A percentile compares a stretch with the other conserved stretches of the same genome.
phyloP scores from a whole-genome alignment of 441 rosid species.

The Melastoma candidum region DNA sequence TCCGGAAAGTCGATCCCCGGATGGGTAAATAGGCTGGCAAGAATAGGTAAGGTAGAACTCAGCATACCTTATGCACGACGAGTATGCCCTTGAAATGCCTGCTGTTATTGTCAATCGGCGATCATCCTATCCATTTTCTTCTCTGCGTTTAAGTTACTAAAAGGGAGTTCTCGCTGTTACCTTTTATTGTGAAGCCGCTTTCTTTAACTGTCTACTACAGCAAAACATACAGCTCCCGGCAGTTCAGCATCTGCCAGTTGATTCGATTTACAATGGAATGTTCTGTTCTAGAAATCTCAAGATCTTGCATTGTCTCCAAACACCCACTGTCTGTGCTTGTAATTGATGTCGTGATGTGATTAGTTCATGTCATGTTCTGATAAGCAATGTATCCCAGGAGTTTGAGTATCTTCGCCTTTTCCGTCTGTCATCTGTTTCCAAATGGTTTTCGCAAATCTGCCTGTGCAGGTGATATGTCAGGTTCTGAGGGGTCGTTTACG shows the following conservation, averaged over 20 bases:
- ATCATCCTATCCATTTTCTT: constrained; percentile 11
- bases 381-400: background rate
- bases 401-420: background rate
- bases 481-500: constrained; percentile 40
- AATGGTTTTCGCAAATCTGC: constrained; percentile 10
- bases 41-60: constrained; percentile 47
- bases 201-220: constrained; percentile 87
- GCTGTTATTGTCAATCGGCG: background rate
- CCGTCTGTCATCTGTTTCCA: background rate
- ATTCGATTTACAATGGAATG: constrained; percentile 63
- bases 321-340: background rate
- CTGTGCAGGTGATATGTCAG: constrained; percentile 37
- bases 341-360: constrained; percentile 3
- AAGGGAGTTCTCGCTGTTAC: too few species aligned
- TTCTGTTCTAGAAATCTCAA: constrained; percentile 1
- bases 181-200: constrained; percentile 5
- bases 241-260: constrained; percentile 75
- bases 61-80: background rate
- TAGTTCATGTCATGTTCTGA: background rate
- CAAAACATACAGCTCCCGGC: constrained; percentile 80
- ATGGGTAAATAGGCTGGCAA: constrained; percentile 92
- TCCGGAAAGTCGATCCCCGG: constrained; percentile 89
- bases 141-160: constrained; percentile 59
- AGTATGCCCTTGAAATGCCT: constrained; percentile 1
- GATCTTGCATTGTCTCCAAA: background rate